Evolutionary conservation across 306 rosid genomes (phyloP), one percentile per base, ranked within the genome.

Genomic region (Boehmeria nivea): DNA sequence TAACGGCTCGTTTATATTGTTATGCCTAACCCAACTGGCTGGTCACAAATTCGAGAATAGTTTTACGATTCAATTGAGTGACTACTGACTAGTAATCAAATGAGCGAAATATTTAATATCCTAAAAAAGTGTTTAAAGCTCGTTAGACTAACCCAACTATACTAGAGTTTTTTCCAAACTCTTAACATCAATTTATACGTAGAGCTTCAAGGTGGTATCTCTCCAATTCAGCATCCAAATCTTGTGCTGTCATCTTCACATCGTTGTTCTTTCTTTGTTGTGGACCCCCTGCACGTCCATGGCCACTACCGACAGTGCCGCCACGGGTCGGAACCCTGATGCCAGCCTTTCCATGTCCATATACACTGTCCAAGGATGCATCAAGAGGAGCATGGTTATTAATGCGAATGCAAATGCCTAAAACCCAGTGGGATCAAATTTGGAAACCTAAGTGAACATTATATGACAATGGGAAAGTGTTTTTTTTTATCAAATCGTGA

Each of bases 171-270:
- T 31, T 6, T 4, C 36, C 36, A 31, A 4, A 31, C 9, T 0
- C 36, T n/a, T n/a, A n/a, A 31, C 36, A 31, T 66, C 44, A 23
- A 12, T 53, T 65, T 39, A 59, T 21, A 69, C 24, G 21, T 72
- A 19, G 56, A 64, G 76, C 78, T 25, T 66, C 67, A 3, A 17
- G 58, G 56, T 25, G 83, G 72, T 84, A 80, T 45, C 19, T 70
- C 72, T 63, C 90, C 77, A 74, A 64, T 51, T 57, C 74, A 17
- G 75, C 76, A 46, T 64, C 82, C 49, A 57, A 71, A 37, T 66
- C 78, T 57, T 73, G 43, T 42, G 45, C 55, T 26, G 80, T 57
- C 40, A 49, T 68, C 38, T 48, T 60, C 26, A 10, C 51, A 31
- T 8, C 18, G 40, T 4, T 50, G 42, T 0, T 49, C 23, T 49